Base-by-base conservation (phyloP, 306 rosid genomes). In the apple (Malus domestica) region DNA sequence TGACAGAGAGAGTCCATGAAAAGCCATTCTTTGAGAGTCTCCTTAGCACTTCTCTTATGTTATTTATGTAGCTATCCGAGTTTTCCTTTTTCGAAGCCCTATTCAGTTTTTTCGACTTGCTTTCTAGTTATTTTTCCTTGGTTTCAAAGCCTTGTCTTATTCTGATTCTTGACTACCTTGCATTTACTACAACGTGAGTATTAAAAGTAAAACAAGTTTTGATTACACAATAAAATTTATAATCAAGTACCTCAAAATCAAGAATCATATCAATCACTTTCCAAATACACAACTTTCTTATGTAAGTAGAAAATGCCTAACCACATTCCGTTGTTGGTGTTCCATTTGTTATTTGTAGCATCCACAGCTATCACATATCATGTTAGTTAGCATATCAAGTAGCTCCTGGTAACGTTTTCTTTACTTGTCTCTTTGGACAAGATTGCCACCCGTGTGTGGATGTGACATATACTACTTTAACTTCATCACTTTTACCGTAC, bases 71-170 rank as follows among this genome's bases (percentile, higher is more conserved):
- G 0, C 4, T 61, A 25, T 60, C 2, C 6, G 3, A 19, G 33
- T 0, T 15, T 10, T 61, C 5, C 8, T 2, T 2, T 61, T 61
- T 16, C 27, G 5, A 5, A 11, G 19, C 11, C 14, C 5, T 60
- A 3, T 23, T 25, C 33, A 8, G 10, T 18, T 5, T 12, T 19
- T 1, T 0, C 0, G 1, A 0, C 8, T 11, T 19, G 38, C 6
- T 23, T 60, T 12, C 1, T 60, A 25, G 1, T 27, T 60, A 30
- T 61, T 27, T 61, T 61, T 16, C 5, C 2, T 1, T 3, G 8
- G 2, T 35, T 35, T 35, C 40, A 6, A 35, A 35, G 2, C 1
- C 1, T 15, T 49, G 8, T 0, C 5, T 49, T 49, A 14, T 49
- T 49, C 0, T 49, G 7, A 18, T 49, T 49, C 8, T 46, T 49